Base-by-base conservation (phyloP, 441 rosid genomes). In the Populus hybrid region DNA sequence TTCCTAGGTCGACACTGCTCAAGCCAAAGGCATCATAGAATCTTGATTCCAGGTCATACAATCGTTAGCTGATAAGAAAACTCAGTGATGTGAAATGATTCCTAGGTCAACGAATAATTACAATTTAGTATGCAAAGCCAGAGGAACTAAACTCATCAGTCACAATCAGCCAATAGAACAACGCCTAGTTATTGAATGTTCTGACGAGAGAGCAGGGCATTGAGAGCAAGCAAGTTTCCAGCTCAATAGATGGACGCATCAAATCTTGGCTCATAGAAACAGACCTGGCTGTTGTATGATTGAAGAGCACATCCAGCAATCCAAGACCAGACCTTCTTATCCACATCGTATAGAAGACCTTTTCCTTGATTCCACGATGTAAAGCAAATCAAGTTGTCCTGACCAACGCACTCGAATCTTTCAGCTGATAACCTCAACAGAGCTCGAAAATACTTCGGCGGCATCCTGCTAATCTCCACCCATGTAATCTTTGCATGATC, bases 381-480 rank as follows among this genome's bases (percentile, higher is more conserved):
- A 82, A 94, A 94, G 78, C 97, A 92, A 38, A 94, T 94, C 83
- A 92, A 87, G 73, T 92, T 94, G 77, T 94, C 98, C 86, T 94
- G 97, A 69, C 98, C 98, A 83, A 93, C 91, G 87, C 99, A 95
- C 87, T 95, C 97, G 71, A 95, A 95, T 72, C 94, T 91, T 88
- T 95, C 99, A 53, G 99, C 98, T 1, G 98, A 92, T 77, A 93
- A 86, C 82, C 97, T 90, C 79, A 95, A 81, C 76, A 95, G 86
- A 71, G 94, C 92, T 75, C 95, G 89, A 79, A 92, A 95, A 84
- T 92, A 91, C 87, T 86, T 95, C 3, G 90, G 94, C 0, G 97
- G 97, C 99, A 93, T 95, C 82, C 95, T 91, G 86, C 94, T 92
- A 67, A 95, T 88, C 90, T 95, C 99, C 61, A 93, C 90, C 99